Evolutionary conservation across 352 stramenopile species (phyloP), one percentile per base, ranked within the genome.

Genomic region (Heterotrichella gracilis): DNA sequence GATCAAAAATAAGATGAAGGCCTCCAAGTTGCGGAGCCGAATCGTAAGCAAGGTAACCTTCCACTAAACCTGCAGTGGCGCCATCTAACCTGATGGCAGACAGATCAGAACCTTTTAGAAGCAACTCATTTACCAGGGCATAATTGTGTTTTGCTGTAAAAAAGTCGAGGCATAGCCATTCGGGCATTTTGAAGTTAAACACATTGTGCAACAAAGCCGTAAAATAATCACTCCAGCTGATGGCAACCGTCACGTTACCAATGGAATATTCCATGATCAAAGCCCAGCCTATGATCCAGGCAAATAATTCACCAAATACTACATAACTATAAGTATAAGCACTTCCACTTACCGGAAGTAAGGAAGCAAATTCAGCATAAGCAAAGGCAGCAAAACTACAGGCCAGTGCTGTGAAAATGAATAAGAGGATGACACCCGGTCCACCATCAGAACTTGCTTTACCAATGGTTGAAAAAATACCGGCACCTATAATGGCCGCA

Each of bases 401-500:
- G 32, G 32, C 32, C 32, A 53, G n/a, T n/a, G 32, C 32, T 17
- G n/a, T 53, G n/a, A 53, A 53, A 53, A 53, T 53, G n/a, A 53
- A 53, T 17, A 53, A n/a, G 32, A 53, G n/a, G 32, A 53, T 53
- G 9, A 53, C 32, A 53, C 32, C 32, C 32, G 32, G 32, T 9
- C 32, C 32, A 53, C 32, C 32, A 53, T 53, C 32, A 53, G 32
- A 9, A n/a, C 32, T 53, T n/a, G 32, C 32, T 53, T 53, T 53
- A 53, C 32, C 32, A 53, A 53, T 53, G 32, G 32, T 53, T 53
- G 32, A 53, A 53, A 53, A 53, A 53, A 53, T 53, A n/a, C 32
- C 32, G 32, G 32, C 32, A n/a, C 32, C 32, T 53, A 53, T 53
- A n/a, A 53, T 53, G n/a, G 32, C 32, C 32, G 32, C 32, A n/a